Conservation (phyloP, 176 grass and related monocot species). For the Ananas comosus region DNA sequence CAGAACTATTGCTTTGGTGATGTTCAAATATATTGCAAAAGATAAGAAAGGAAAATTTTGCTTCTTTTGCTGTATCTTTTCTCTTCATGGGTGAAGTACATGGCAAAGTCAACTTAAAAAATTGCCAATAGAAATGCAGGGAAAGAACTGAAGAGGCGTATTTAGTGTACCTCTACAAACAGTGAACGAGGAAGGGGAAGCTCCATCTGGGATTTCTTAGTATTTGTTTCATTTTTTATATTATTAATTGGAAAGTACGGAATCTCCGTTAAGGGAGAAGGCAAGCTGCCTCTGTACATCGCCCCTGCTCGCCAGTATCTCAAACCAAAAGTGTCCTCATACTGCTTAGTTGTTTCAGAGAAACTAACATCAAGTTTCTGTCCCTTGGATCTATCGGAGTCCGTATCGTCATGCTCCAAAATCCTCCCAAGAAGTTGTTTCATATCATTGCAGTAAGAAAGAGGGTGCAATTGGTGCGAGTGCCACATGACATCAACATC, state of each 20-base stretch:
- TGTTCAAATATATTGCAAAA: too few species aligned
- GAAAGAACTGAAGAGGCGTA: background rate
- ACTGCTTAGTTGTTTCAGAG: conserved; percentile 55
- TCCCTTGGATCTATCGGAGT: conserved; percentile 69
- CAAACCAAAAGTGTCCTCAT: conserved; percentile 56
- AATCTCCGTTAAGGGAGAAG: conserved; percentile 44
- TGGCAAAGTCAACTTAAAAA: background rate
- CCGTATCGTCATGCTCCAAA: conserved; percentile 90
- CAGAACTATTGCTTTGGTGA: too few species aligned
- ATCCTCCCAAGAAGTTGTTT: conserved; percentile 66
- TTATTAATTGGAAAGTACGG: conserved; percentile 27
- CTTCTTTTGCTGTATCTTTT: too few species aligned
- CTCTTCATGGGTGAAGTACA: too few species aligned
- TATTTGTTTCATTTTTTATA: background rate
- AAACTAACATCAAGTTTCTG: conserved; percentile 85
- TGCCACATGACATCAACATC: conserved; percentile 96
- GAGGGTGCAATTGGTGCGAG: conserved; percentile 66
- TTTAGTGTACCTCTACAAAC: conserved; percentile 49
- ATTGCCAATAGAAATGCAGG: background rate
- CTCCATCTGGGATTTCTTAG: conserved; percentile 20
- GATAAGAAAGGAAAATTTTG: too few species aligned
- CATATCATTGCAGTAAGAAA: conserved; percentile 68
- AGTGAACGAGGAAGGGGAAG: conserved; percentile 29
- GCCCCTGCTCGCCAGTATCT: conserved; percentile 85
- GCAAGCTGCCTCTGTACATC: conserved; percentile 68